phyloP scores from a whole-genome alignment of 225 moss, liverwort and hornwort genomes.

The Pleurozium schreberi region DNA sequence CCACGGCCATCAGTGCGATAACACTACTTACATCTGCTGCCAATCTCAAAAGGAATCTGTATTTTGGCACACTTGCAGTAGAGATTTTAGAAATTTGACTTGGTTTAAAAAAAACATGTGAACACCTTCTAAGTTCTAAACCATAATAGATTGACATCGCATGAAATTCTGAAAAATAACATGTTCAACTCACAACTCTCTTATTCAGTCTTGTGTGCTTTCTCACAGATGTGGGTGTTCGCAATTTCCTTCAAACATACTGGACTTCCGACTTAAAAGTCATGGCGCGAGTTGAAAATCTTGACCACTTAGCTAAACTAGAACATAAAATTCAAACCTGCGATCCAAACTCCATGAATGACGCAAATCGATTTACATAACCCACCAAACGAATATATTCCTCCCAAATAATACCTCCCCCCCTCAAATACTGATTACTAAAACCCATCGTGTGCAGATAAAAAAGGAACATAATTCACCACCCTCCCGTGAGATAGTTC shows the following conservation, averaged over 20 bases:
- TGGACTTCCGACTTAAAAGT: background rate
- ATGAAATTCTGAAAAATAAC: background rate
- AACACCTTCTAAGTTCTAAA: background rate
- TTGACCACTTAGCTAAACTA: background rate
- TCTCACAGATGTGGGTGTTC: background rate
- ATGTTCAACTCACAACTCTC: background rate
- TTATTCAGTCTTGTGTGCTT: too few species aligned
- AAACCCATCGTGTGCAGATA: background rate
- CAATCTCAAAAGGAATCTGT: background rate
- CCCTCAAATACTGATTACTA: background rate
- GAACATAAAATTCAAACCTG: too few species aligned
- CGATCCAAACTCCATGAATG: background rate
- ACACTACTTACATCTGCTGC: background rate
- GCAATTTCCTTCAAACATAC: background rate
- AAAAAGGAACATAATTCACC: background rate
- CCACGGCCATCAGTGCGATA: too few species aligned
- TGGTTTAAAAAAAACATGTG: background rate
- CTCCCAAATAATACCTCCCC: background rate
- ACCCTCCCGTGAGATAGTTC: background rate
- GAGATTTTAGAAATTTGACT: background rate
- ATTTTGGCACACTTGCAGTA: background rate
- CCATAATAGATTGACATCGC: background rate
- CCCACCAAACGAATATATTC: background rate
- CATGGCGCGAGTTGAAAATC: background rate
- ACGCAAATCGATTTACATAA: background rate